A percentile compares a stretch with the other conserved stretches of the same genome.
Evolutionary conservation across 129 eudicot genomes (phyloP).

Genomic region (Pittosporum tobira): DNA sequence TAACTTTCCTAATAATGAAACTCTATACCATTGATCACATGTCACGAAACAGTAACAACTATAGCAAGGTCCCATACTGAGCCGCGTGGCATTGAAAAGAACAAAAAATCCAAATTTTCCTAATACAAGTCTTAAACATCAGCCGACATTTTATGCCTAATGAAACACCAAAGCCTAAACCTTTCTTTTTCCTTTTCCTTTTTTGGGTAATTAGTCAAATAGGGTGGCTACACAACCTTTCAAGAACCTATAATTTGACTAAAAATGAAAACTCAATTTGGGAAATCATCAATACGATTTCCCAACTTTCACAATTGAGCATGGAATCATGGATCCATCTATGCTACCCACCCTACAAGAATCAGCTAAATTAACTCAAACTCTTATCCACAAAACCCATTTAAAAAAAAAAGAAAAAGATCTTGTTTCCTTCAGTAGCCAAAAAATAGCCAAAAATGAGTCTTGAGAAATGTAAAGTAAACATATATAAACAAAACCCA

Average conservation of each 20-base stretch:
- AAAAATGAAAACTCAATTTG: too few relatives aligned
- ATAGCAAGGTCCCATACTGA: neutral
- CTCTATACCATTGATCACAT: neutral
- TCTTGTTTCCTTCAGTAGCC: too few relatives aligned
- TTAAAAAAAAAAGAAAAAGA: too few relatives aligned
- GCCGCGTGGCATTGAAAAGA: neutral
- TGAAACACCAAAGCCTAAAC: neutral
- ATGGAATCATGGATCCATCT: neutral
- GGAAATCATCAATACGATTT: neutral
- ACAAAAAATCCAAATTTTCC: neutral
- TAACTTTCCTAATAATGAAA: neutral
- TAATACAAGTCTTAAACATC: neutral
- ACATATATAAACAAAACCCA: neutral
- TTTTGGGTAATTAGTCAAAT: too few relatives aligned
- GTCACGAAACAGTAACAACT: neutral
- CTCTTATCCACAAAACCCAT: too few relatives aligned
- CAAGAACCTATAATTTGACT: neutral
- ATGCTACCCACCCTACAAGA: neutral
- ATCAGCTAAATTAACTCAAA: neutral
- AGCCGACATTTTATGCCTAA: neutral
- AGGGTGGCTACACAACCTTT: too few relatives aligned
- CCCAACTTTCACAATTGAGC: neutral
- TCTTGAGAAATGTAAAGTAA: neutral
- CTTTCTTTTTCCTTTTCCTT: too few relatives aligned
- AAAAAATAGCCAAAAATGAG: conserved; percentile 5